These are phyloP conservation scores for Curvularia verruculosa DNA, from an alignment of 2,329 filamentous ascomycete genomes.

Conservation along the genomic window DNA sequence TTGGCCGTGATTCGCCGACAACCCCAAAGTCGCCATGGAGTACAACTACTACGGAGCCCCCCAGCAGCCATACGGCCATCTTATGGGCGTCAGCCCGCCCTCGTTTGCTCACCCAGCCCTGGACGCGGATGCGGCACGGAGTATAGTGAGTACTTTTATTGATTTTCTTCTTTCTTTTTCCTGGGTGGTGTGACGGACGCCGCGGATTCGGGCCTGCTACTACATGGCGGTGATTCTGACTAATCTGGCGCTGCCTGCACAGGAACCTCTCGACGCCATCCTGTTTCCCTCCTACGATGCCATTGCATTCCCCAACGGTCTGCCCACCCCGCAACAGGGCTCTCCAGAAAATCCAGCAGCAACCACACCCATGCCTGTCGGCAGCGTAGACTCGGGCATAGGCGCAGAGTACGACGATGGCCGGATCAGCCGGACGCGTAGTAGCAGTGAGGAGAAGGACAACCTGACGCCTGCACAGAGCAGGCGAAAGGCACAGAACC, in stretches of 20 bases:
- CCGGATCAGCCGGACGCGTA: conserved; percentile 42
- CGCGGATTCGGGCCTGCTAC: conserved; percentile 15
- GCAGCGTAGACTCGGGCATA: conserved; percentile 53
- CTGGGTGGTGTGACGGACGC: not conserved
- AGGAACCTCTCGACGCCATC: conserved; percentile 55
- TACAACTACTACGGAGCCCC: conserved; percentile 60
- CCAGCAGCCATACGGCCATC: conserved; percentile 55
- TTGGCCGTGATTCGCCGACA: not conserved
- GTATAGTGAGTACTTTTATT: conserved; percentile 44
- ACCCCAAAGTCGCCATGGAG: conserved; percentile 54
- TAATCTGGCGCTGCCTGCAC: conserved; percentile 24
- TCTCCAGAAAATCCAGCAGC: conserved; percentile 39
- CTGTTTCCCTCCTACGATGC: conserved; percentile 40
- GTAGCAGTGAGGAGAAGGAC: conserved; percentile 57
- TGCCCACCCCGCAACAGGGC: conserved; percentile 40
- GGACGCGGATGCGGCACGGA: conserved; percentile 47
- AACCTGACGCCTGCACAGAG: conserved; percentile 58
- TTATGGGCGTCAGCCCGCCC: conserved; percentile 54
- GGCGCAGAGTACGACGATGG: conserved; percentile 49
- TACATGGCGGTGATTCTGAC: conserved; percentile 15
- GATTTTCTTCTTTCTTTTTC: not conserved
- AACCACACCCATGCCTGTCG: conserved; percentile 42
- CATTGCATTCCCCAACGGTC: conserved; percentile 35
- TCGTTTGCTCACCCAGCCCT: conserved; percentile 40
- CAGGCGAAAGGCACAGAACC: conserved; percentile 71